Percentiles rank a stretch among this genome's conserved stretches.
phyloP scores from a whole-genome alignment of 108 stramenopile genomes.

The Nitzschia sp. region DNA sequence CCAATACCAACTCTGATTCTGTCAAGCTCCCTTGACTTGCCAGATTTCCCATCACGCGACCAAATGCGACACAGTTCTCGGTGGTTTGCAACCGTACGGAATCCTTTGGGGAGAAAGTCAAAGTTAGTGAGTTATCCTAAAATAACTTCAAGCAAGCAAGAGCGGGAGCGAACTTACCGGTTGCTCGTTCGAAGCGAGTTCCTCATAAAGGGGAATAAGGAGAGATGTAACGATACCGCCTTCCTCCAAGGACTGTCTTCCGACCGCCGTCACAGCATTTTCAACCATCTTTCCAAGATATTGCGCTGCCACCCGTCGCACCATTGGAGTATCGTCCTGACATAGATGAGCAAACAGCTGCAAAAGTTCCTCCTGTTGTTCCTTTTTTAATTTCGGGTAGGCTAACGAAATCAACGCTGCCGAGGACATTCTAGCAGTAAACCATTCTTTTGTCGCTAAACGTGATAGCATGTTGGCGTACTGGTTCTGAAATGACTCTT shows the following conservation, averaged over 20 bases:
- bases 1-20: slow-evolving; percentile 37
- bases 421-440: slow-evolving; percentile 94
- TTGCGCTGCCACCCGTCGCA: slow-evolving; percentile 85
- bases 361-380: slow-evolving; percentile 49
- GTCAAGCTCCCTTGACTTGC: slow-evolving; percentile 24
- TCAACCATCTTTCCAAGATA: slow-evolving; percentile 74
- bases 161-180: slow-evolving; percentile 34
- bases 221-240: slow-evolving; percentile 44
- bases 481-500: slow-evolving; percentile 50
- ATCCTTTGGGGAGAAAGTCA: slow-evolving; percentile 47
- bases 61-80: slow-evolving; percentile 88
- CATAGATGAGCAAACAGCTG: slow-evolving; percentile 74
- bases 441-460: slow-evolving; percentile 94
- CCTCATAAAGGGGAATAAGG: slow-evolving; percentile 76
- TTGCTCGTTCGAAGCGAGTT: slow-evolving; percentile 89
- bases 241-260: slow-evolving; percentile 39
- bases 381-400: slow-evolving; percentile 48
- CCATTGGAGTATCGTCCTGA: slow-evolving; percentile 96
- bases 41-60: slow-evolving; percentile 59
- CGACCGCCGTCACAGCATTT: slow-evolving; percentile 54
- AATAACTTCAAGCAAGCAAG: not conserved
- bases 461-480: slow-evolving; percentile 83
- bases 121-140: not conserved
- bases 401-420: slow-evolving; percentile 77
- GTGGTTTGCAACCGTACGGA: slow-evolving; percentile 93